A percentile compares a stretch with the other conserved stretches of the same genome.
Conservation (phyloP, 2,329 filamentous ascomycete genomes). For the Elsinoe fawcettii region DNA sequence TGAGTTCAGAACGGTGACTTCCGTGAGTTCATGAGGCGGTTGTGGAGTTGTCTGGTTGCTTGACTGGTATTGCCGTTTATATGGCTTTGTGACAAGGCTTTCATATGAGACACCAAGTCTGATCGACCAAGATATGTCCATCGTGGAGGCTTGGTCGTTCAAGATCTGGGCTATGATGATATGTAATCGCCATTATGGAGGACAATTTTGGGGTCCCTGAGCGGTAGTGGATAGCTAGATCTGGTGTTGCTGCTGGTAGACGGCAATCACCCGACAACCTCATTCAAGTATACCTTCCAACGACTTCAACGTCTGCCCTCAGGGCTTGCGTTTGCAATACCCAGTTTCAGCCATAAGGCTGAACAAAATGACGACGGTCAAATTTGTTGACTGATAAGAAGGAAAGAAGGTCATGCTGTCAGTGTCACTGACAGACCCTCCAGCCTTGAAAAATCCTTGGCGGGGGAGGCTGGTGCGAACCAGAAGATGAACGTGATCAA, state of each 20-base stretch:
- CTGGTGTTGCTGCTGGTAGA: background rate
- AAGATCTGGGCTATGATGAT: background rate
- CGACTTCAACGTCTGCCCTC: background rate
- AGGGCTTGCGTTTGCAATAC: background rate
- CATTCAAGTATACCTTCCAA: background rate
- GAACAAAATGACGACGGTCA: background rate
- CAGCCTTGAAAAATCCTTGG: background rate
- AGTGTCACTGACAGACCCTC: background rate
- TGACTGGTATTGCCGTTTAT: background rate
- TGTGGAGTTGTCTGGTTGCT: conserved; percentile 11
- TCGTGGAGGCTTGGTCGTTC: background rate
- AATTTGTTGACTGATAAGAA: background rate
- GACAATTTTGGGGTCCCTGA: too few relatives aligned
- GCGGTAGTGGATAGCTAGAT: too few relatives aligned
- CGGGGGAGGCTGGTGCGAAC: conserved; percentile 13
- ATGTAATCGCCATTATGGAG: background rate
- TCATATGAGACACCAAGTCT: background rate
- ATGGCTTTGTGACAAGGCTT: background rate
- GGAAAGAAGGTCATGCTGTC: background rate
- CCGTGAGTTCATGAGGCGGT: background rate
- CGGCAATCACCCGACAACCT: background rate
- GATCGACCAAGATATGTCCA: background rate
- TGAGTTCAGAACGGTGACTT: background rate
- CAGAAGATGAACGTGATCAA: conserved; percentile 8
- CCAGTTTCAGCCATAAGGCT: background rate